Base-by-base conservation (phyloP, 2,329 filamentous ascomycete genomes). In the Fusarium pininemorale region DNA sequence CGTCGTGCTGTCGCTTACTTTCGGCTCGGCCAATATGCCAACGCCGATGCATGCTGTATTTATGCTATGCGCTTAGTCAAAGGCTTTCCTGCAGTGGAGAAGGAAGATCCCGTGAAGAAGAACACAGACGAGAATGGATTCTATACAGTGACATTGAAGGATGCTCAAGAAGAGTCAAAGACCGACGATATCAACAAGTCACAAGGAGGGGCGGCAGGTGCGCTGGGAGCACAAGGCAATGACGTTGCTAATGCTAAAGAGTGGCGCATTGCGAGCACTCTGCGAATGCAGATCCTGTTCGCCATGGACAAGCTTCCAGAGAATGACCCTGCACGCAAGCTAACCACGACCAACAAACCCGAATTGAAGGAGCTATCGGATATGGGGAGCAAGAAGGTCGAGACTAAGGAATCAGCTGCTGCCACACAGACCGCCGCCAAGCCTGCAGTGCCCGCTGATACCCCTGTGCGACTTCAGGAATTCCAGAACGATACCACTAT, bases 1-100 rank as follows among this genome's bases (percentile, higher is more conserved):
- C 90, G 95, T 75, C 90, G 96, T 42, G 93, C 90, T 10, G 90
- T 97, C 18, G 89, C 92, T 16, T 86, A 96, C 32, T 93, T 90
- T 81, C 89, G 91, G 55, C 85, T 95, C 45, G 90, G 89, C 39
- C 87, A 90, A 60, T 94, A 91, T 76, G 94, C 92, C 7, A 92
- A 98, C 82, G 92, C 95, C 2, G 88, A 91, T 66, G 89, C 90
- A 75, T 90, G 95, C 72, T 90, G 95, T 26, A 85, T 86, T 24
- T 91, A 90, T 86, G 83, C 86, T 38, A 84, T 86, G 81, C 76
- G 81, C 9, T 53, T 86, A 12, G 81, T 79, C 35, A 80, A 83
- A 68, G 80, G 80, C 0, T 68, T 73, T 7, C 72, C 78, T 1
- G 80, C 80, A 2, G 41, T 80, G 3, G 81, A 82, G 45, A 81